phyloP scores from a whole-genome alignment of 73 alveolate species.

The Blepharisma stoltei region DNA sequence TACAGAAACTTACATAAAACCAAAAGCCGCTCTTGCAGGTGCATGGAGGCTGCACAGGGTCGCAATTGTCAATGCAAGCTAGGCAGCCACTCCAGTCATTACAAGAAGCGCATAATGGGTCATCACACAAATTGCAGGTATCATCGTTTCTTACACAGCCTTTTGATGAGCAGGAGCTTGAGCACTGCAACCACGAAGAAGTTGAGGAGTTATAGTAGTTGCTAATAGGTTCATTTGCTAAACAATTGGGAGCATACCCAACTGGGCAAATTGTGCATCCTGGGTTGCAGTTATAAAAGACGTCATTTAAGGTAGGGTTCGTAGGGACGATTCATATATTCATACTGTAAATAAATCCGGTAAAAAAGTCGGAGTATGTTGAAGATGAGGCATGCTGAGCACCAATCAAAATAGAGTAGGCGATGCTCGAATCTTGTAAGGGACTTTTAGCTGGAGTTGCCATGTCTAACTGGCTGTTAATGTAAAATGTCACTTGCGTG shows the following conservation, averaged over 20 bases:
- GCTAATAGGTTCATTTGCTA: background rate
- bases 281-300: background rate
- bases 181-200: background rate
- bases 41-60: too few relatives aligned
- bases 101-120: background rate
- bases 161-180: background rate
- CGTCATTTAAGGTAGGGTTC: background rate
- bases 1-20: too few relatives aligned
- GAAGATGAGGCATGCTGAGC: background rate
- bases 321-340: background rate
- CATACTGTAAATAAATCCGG: constrained; percentile 2
- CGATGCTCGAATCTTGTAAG: background rate
- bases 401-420: background rate
- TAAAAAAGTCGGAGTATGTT: background rate
- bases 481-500: background rate
- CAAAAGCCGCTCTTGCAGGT: too few relatives aligned
- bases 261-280: constrained; percentile 6
- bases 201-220: background rate
- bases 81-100: too few relatives aligned
- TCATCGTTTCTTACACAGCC: constrained; percentile 1
- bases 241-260: background rate
- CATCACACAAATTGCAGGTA: constrained; percentile 13
- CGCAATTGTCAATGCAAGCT: too few relatives aligned
- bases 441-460: background rate
- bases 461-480: background rate